Percentiles rank a stretch among this genome's conserved stretches.
These are phyloP conservation scores for Pelargonium myrrhifolium DNA, from an alignment of 441 rosid genomes.

Conservation along the genomic window DNA sequence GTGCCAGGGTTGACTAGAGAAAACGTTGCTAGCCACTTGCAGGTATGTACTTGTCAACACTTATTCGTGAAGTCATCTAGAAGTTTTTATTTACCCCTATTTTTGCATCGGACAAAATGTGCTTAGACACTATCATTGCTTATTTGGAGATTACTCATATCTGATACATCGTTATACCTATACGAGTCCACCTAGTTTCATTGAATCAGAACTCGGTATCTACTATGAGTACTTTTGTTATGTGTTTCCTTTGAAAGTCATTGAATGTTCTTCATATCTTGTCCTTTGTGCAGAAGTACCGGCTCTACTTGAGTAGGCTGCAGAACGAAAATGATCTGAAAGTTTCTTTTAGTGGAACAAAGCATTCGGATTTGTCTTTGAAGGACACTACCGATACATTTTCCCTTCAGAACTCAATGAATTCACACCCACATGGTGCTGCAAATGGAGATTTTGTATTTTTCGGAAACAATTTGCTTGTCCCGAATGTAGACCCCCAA, in stretches of 20 bases:
- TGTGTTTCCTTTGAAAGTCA: background rate
- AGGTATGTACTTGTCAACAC: conserved; percentile 29
- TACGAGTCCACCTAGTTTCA: background rate
- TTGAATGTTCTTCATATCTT: conserved; percentile 14
- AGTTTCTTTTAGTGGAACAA: conserved; percentile 37
- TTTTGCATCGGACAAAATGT: too few species aligned
- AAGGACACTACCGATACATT: conserved; percentile 37
- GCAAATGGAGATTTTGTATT: conserved; percentile 29
- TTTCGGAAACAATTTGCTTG: conserved; percentile 33
- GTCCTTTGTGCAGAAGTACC: conserved; percentile 70
- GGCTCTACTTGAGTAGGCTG: conserved; percentile 79
- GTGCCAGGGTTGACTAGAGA: conserved; percentile 70
- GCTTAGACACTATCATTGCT: too few species aligned
- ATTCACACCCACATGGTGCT: conserved; percentile 27
- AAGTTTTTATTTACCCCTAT: background rate
- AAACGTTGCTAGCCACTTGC: conserved; percentile 75
- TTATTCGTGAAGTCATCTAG: background rate
- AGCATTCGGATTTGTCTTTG: conserved; percentile 45
- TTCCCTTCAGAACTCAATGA: conserved; percentile 38
- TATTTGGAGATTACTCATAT: background rate
- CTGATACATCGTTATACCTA: background rate
- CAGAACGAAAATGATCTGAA: conserved; percentile 61
- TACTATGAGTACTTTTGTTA: background rate
- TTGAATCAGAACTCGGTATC: background rate
- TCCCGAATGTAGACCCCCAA: conserved; percentile 31